Evolutionary conservation across 2,329 filamentous ascomycete species (phyloP).

Genomic region (Colletotrichum ledebouriae): DNA sequence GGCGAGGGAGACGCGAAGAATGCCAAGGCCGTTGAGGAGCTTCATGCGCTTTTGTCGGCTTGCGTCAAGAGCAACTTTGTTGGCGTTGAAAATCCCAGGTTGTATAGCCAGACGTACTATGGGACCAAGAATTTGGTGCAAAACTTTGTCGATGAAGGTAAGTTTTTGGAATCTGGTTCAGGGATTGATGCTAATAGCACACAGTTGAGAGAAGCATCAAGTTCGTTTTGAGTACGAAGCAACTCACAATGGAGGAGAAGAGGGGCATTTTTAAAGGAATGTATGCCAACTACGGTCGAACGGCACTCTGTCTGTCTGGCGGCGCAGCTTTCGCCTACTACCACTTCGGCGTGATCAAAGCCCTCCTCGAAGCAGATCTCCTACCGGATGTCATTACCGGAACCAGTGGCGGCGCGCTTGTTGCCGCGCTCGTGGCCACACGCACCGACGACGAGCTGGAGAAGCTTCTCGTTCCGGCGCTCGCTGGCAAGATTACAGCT

Average conservation of each 20-base stretch:
- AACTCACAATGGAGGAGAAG: slow-evolving; percentile 80
- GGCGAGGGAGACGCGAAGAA: slow-evolving; percentile 52
- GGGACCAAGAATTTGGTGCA: slow-evolving; percentile 97
- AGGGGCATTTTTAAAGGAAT: slow-evolving; percentile 87
- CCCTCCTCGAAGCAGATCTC: slow-evolving; percentile 85
- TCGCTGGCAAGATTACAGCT: slow-evolving; percentile 87
- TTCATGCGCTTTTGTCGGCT: slow-evolving; percentile 83
- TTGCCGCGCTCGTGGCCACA: slow-evolving; percentile 89
- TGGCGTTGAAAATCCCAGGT: slow-evolving; percentile 89
- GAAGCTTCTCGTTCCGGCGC: slow-evolving; percentile 83
- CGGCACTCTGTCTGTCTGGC: slow-evolving; percentile 91
- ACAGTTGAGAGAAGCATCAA: slow-evolving; percentile 75
- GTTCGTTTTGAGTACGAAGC: slow-evolving; percentile 76
- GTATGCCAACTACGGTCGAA: slow-evolving; percentile 90
- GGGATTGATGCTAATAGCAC: slow-evolving; percentile 37
- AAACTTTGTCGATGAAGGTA: slow-evolving; percentile 87
- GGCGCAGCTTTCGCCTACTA: slow-evolving; percentile 97
- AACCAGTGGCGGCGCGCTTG: slow-evolving; percentile 92
- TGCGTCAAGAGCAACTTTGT: slow-evolving; percentile 99
- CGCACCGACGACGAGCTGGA: slow-evolving; percentile 93
- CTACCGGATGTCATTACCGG: slow-evolving; percentile 96
- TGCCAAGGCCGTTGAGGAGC: slow-evolving; percentile 73
- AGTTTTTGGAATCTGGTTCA: slow-evolving; percentile 44
- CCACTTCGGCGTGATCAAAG: slow-evolving; percentile 93
- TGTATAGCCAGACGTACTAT: slow-evolving; percentile 99